Evolutionary conservation across 306 rosid species (phyloP), one percentile per base, ranked within the genome.

Genomic region (Phaseolus lunatus): DNA sequence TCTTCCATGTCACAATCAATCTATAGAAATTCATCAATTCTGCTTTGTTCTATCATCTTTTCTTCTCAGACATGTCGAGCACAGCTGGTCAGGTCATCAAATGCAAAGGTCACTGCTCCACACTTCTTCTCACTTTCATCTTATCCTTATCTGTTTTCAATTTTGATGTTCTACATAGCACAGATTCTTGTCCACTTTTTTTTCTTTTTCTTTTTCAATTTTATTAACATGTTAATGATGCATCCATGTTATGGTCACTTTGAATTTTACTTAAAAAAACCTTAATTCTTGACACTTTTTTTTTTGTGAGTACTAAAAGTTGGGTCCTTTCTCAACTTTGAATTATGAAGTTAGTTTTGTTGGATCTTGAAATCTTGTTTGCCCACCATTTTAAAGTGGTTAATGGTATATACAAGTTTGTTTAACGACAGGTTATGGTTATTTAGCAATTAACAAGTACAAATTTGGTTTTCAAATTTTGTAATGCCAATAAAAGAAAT

Each of bases 1-100:
- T 67, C 15, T 4, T 52, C 41, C 11, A 7, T n/a, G 44, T 9
- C 5, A 9, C 74, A 23, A 0, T 13, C 45, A 66, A 2, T n/a
- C n/a, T n/a, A n/a, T 7, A n/a, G 3, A 33, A 35, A 1, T 52
- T 16, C 31, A 2, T 16, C 81, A 19, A 61, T 67, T 4, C 35
- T 63, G 12, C 3, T 62, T 1, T 18, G 7, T 16, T 47, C 66
- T 9, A 67, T 31, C 52, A 19, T 50, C 58, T 27, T 49, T 45
- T 1, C 49, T 62, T 11, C 35, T 15, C 22, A 8, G 29, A 58
- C 54, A 91, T 91, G 93, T 70, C 88, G n/a, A 82, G 39, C 74
- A 85, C 96, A 3, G 77, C 24, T 12, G 97, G 88, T 39, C 86
- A 85, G 47, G 87, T 88, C 77, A 91, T 91, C 83, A 91, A 86